Evolutionary conservation across 495 filamentous ascomycete genomes (phyloP), one percentile per base, ranked within the genome.

Genomic region (Penicillium antarcticum): DNA sequence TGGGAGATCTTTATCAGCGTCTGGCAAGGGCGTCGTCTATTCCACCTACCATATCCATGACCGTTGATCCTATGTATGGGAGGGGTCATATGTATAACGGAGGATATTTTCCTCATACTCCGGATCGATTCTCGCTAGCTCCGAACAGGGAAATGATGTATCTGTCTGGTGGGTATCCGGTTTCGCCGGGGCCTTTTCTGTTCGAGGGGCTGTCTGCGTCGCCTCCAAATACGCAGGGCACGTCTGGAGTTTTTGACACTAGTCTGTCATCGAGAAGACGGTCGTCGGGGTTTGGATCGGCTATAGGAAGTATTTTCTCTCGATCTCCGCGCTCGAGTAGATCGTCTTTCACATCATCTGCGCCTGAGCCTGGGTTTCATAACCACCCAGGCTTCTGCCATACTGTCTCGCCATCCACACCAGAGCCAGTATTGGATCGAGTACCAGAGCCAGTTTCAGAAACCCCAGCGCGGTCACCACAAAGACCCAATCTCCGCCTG

Each of bases 1-100:
- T 76, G 18, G 55, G 60, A 13, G 61, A 67, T 31, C 35, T 75
- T n/a, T 69, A 70, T 44, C 66, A 71, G 39, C 61, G 70, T 2
- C 57, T 73, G 24, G 39, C 67, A 7, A 51, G 63, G 39, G 31
- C 45, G 23, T 45, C 36, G 13, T 29, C 53, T 3, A 33, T 61
- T 11, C 56, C 46, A 8, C 26, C 39, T 10, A 42, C 56, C 1
- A 33, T 62, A 5, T 21, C 35, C 10, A 10, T 47, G 18, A 10
- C 42, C 6, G n/a, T 58, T 6, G 59, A 58, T 6, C 62, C 53
- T 0, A 9, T 8, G 2, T 51, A 51, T 37, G 39, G 6, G 1
- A 14, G 17, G 6, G 8, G 16, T 10, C 1, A 32, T 5, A 9
- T 17, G 3, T 23, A 21, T 7, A 37, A 18, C 13, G 23, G 11